phyloP scores from a whole-genome alignment of 1,284 basidiomycete genomes.

The Exobasidium cylindrosporum region DNA sequence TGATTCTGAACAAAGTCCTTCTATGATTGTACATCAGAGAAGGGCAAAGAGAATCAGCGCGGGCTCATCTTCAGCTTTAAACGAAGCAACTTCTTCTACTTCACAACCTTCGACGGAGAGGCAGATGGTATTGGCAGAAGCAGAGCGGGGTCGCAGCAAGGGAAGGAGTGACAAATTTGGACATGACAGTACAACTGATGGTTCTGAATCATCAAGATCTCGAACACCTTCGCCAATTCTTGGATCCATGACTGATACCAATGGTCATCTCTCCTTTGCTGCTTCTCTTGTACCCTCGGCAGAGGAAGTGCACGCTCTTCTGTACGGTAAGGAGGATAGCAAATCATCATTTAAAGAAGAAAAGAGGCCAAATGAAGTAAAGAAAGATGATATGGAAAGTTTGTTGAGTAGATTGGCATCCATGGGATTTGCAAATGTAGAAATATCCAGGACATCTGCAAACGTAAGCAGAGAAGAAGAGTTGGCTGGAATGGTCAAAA shows the following conservation, averaged over 20 bases:
- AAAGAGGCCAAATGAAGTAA: background rate
- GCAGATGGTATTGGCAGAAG: background rate
- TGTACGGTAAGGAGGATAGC: constrained; percentile 28
- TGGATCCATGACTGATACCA: constrained; percentile 20
- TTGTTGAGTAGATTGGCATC: constrained; percentile 28
- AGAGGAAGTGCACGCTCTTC: constrained; percentile 43
- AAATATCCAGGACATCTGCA: background rate
- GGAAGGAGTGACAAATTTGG: background rate
- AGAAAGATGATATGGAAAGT: constrained; percentile 18
- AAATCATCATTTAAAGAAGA: background rate
- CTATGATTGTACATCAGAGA: background rate
- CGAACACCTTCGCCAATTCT: constrained; percentile 49
- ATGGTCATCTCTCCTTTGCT: constrained; percentile 44
- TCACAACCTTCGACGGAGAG: background rate
- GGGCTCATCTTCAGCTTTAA: background rate
- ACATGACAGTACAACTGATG: background rate
- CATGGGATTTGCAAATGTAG: constrained; percentile 30
- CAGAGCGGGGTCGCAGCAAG: constrained; percentile 1
- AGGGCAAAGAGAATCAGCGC: background rate
- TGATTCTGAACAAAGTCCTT: background rate
- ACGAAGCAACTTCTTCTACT: background rate
- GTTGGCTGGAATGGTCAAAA: constrained; percentile 32
- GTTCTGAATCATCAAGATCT: constrained; percentile 21
- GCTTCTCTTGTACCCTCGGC: constrained; percentile 40
- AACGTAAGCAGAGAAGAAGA: constrained; percentile 12